These are phyloP conservation scores for Teratosphaeriaceae sp. DNA, from an alignment of 2,329 filamentous ascomycete species.

Conservation along the genomic window DNA sequence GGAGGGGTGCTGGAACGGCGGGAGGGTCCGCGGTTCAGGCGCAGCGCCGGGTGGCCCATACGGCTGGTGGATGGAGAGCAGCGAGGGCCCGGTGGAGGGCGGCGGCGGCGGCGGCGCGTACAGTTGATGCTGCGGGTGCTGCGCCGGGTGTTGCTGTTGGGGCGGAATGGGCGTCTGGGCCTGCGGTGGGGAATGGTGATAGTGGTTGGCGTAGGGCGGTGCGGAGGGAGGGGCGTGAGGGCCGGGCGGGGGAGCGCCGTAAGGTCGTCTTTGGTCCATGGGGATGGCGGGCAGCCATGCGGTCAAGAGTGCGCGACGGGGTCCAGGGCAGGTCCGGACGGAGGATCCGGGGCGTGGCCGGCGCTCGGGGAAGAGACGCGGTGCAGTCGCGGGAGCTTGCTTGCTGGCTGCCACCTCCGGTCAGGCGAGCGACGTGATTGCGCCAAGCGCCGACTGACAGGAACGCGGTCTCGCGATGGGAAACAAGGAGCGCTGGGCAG, in stretches of 20 bases:
- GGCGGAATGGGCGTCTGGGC: slow-evolving; percentile 9
- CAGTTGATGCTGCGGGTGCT: slow-evolving; percentile 10
- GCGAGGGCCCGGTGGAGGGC: slow-evolving; percentile 12
- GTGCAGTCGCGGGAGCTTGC: not conserved
- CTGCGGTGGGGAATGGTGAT: not conserved
- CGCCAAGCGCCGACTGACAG: not conserved
- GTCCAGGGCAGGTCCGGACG: not conserved
- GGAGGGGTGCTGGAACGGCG: slow-evolving; percentile 20
- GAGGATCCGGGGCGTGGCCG: not conserved
- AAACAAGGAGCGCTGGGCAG: slow-evolving; percentile 1
- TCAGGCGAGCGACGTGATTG: slow-evolving; percentile 1
- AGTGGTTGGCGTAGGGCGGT: slow-evolving; percentile 3
- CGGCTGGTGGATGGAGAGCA: slow-evolving; percentile 22
- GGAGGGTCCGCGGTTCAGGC: slow-evolving; percentile 20
- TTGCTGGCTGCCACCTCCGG: not conserved
- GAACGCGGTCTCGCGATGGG: not conserved
- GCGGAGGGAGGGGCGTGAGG: slow-evolving; percentile 5
- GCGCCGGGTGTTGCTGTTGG: slow-evolving; percentile 10
- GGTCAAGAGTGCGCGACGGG: slow-evolving; percentile 1
- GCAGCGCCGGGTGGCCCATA: slow-evolving; percentile 19
- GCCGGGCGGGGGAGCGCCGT: not conserved
- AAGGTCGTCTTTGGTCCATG: not conserved
- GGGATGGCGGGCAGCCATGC: not conserved
- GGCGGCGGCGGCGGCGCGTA: slow-evolving; percentile 10
- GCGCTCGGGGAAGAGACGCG: not conserved